A percentile compares a stretch with the other conserved stretches of the same genome.
Conservation (phyloP, 495 filamentous ascomycete species). For the Tuber calosporum region DNA sequence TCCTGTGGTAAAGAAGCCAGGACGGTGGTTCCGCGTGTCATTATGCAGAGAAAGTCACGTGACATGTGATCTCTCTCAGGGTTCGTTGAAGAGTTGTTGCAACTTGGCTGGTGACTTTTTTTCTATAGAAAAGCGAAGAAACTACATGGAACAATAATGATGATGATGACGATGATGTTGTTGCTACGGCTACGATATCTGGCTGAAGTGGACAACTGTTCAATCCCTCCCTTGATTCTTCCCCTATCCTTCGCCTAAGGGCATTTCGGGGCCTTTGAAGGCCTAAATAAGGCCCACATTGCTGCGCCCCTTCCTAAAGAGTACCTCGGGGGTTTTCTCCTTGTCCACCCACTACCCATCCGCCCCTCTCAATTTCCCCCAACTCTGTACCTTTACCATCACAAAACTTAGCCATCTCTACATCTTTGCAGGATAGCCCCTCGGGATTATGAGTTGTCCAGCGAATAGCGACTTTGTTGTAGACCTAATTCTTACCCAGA, state of each 20-base stretch:
- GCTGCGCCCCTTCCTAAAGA: conserved; percentile 33
- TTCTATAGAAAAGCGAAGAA: neutral
- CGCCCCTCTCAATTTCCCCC: conserved; percentile 46
- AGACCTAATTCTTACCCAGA: conserved; percentile 46
- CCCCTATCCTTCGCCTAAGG: neutral
- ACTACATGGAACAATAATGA: neutral
- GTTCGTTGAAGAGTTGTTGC: neutral
- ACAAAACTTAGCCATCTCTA: conserved; percentile 59
- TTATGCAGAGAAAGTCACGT: conserved; percentile 33
- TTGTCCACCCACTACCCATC: neutral
- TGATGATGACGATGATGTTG: neutral
- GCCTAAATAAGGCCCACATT: conserved; percentile 26
- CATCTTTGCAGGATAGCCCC: conserved; percentile 63
- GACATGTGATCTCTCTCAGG: conserved; percentile 14
- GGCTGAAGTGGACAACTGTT: neutral
- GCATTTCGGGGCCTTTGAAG: conserved; percentile 15
- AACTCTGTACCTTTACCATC: conserved; percentile 53
- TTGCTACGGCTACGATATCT: neutral
- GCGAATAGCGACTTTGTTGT: conserved; percentile 55
- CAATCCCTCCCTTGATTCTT: neutral
- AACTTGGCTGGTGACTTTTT: neutral
- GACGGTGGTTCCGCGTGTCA: conserved; percentile 36
- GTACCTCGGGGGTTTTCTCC: conserved; percentile 20
- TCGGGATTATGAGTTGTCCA: conserved; percentile 70
- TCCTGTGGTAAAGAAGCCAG: conserved; percentile 28